A percentile compares a stretch with the other conserved stretches of the same genome.
Conservation (phyloP, 768 basidiomycete species). For the Leccinum arenicola region DNA sequence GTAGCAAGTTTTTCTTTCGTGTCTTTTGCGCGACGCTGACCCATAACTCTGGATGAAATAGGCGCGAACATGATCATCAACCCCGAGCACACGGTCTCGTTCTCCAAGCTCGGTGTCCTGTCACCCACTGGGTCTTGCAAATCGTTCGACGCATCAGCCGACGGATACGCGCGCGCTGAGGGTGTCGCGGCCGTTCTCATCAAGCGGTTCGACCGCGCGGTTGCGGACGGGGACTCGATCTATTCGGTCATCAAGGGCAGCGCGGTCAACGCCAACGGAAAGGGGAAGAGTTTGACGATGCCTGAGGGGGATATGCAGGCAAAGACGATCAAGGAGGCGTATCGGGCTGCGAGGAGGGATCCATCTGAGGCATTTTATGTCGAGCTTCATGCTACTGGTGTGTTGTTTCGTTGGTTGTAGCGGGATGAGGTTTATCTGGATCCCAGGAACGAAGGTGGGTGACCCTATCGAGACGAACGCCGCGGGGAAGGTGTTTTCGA, state of each 20-base stretch:
- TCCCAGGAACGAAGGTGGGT: slow-evolving; percentile 38
- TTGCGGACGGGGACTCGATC: slow-evolving; percentile 30
- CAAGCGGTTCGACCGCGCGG: slow-evolving; percentile 33
- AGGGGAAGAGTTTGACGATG: slow-evolving; percentile 34
- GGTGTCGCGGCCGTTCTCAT: slow-evolving; percentile 32
- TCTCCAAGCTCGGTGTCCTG: slow-evolving; percentile 33
- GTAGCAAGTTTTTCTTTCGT: background rate
- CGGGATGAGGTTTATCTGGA: background rate
- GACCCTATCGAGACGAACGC: slow-evolving; percentile 52
- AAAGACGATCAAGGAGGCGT: slow-evolving; percentile 33
- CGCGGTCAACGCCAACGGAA: slow-evolving; percentile 34
- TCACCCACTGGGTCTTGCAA: slow-evolving; percentile 34
- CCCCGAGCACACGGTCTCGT: slow-evolving; percentile 26
- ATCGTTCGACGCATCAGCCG: slow-evolving; percentile 32
- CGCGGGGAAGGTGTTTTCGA: slow-evolving; percentile 37
- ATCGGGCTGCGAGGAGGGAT: slow-evolving; percentile 25
- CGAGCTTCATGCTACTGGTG: slow-evolving; percentile 50
- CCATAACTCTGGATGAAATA: background rate
- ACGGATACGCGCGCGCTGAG: slow-evolving; percentile 33
- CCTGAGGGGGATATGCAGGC: slow-evolving; percentile 35
- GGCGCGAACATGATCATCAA: slow-evolving; percentile 30
- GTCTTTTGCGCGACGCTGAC: background rate
- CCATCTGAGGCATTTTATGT: slow-evolving; percentile 45
- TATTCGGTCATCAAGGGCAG: slow-evolving; percentile 31
- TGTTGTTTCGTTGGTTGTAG: background rate